phyloP scores from a whole-genome alignment of 1,139 yeast species.

The Tardiomyces depauwii region DNA sequence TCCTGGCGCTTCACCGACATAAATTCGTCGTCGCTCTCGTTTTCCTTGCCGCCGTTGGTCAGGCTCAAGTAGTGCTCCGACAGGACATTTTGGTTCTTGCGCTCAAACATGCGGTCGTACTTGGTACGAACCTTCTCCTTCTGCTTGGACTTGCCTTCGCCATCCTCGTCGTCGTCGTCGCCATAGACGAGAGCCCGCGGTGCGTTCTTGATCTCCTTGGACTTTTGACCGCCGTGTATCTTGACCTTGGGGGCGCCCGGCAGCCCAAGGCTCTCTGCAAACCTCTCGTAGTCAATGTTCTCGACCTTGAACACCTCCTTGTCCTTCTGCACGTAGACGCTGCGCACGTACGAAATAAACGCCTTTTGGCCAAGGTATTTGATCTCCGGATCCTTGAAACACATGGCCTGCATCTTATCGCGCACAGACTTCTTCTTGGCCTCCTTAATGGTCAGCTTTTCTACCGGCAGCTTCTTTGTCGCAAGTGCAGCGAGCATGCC shows the following conservation, averaged over 20 bases:
- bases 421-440: conserved; percentile 69
- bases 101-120: conserved; percentile 91
- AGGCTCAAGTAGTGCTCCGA: conserved; percentile 79
- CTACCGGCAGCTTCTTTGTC: conserved; percentile 55
- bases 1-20: conserved; percentile 69
- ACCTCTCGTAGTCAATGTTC: conserved; percentile 67
- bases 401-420: conserved; percentile 76
- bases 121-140: conserved; percentile 57
- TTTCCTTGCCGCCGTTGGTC: conserved; percentile 20
- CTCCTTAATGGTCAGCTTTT: conserved; percentile 62
- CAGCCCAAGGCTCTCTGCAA: conserved; percentile 78
- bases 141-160: conserved; percentile 11
- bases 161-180: conserved; percentile 12
- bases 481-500: conserved; percentile 59
- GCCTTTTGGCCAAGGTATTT: conserved; percentile 95
- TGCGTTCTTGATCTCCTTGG: conserved; percentile 71
- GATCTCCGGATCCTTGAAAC: conserved; percentile 85
- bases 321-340: conserved; percentile 78
- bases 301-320: conserved; percentile 68
- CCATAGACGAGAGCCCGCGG: conserved; percentile 45
- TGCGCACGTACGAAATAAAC: conserved; percentile 69
- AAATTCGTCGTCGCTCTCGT: conserved; percentile 52
- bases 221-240: conserved; percentile 41
- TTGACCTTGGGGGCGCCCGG: conserved; percentile 96
- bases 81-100: conserved; percentile 85